A percentile compares a stretch with the other conserved stretches of the same genome.
phyloP scores from a whole-genome alignment of 805 yeast species.

The Kodamaea nitidulidarum region DNA sequence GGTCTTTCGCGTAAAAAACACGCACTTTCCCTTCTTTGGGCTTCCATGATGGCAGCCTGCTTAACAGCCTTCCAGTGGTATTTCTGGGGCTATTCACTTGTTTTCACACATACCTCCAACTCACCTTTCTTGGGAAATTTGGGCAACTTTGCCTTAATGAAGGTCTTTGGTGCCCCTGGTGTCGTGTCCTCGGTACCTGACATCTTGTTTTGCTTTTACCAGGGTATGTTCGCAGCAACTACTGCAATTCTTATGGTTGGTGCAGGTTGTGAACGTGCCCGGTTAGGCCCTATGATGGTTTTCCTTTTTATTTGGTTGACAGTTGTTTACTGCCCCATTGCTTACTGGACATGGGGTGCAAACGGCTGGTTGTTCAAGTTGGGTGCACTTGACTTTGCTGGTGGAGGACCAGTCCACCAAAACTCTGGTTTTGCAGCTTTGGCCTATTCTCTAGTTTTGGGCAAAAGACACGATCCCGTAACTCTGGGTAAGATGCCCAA shows the following conservation, averaged over 20 bases:
- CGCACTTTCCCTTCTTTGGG: constrained; percentile 92
- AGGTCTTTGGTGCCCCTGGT: constrained; percentile 78
- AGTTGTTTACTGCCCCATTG: constrained; percentile 91
- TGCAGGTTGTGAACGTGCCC: constrained; percentile 96
- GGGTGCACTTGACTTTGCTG: constrained; percentile 94
- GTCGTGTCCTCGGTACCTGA: constrained; percentile 76
- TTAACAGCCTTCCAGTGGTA: constrained; percentile 92
- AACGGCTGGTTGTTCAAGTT: constrained; percentile 82
- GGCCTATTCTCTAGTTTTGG: constrained; percentile 87
- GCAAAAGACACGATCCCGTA: constrained; percentile 85
- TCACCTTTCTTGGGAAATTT: constrained; percentile 77
- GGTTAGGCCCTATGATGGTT: constrained; percentile 94
- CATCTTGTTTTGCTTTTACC: constrained; percentile 83
- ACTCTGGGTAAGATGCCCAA: constrained; percentile 70
- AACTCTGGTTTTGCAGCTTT: constrained; percentile 92
- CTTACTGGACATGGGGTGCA: constrained; percentile 97
- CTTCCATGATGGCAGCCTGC: constrained; percentile 83
- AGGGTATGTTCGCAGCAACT: constrained; percentile 93
- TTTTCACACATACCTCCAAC: constrained; percentile 64
- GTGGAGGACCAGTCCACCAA: constrained; percentile 98
- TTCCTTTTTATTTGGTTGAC: constrained; percentile 93
- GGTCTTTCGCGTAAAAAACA: constrained; percentile 94
- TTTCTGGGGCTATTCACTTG: constrained; percentile 94
- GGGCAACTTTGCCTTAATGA: constrained; percentile 72
- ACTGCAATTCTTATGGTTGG: constrained; percentile 95